Evolutionary conservation across 176 grass and related monocot genomes (phyloP), one percentile per base, ranked within the genome.

Genomic region (Eremochloa ophiuroides): DNA sequence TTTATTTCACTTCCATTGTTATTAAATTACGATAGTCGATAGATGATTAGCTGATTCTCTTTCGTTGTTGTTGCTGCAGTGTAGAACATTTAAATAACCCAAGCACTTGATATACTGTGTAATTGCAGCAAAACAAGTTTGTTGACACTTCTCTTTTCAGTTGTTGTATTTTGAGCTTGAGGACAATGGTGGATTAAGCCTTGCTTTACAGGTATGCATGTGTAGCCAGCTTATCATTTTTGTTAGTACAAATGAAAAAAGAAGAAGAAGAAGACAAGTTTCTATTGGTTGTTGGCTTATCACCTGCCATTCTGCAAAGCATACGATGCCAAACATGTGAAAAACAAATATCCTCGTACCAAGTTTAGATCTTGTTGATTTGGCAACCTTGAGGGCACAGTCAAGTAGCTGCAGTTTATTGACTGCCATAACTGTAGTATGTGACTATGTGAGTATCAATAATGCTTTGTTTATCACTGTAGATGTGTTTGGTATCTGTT

Each of bases 161-260:
- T 78, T 99, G 76, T 83, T 99, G 41, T 99, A 95, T 79, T 99
- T 99, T 83, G 96, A 98, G 68, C 85, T 82, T 81, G 96, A 99
- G 87, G 96, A 99, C 72, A 95, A 91, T 62, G 87, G 91, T 87
- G 96, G 96, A 74, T 69, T 99, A 58, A 99, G 93, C 64, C 96
- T 99, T 77, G 96, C 84, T 82, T 99, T 99, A 82, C 96, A 99
- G 91, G 96, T 98, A 87, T 31, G 65, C 59, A 34, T 29, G 8
- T 56, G 25, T 82, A 79, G 26, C 15, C 41, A 71, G 12, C 16
- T 68, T 85, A 9, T 77, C n/a, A 64, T 65, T 41, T 75, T 75
- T 75, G 3, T 40, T 60, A 8, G 16, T 56, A 13, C n/a, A 43
- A 77, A 22, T 6, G 20, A 41, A 74, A 51, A 62, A 59, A 75